A percentile compares a stretch with the other conserved stretches of the same genome.
These are phyloP conservation scores for Cercospora beticola DNA, from an alignment of 2,329 filamentous ascomycete genomes.

Conservation along the genomic window DNA sequence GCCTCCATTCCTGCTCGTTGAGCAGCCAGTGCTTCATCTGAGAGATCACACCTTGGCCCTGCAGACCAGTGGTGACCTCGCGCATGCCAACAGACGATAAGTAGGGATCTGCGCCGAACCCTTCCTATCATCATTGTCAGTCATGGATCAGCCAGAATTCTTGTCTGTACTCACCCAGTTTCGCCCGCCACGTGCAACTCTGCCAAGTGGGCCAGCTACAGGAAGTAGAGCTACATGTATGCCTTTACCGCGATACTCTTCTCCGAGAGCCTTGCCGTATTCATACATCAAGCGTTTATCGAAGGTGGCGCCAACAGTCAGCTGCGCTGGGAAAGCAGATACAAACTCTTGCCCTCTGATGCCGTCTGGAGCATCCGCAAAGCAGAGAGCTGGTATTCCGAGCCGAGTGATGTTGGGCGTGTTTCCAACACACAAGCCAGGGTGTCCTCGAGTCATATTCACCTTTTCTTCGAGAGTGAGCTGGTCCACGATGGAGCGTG, in stretches of 20 bases:
- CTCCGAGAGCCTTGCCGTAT: slow-evolving; percentile 54
- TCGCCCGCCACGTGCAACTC: slow-evolving; percentile 31
- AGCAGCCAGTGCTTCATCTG: slow-evolving; percentile 53
- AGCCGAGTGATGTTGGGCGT: slow-evolving; percentile 69
- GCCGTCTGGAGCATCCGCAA: slow-evolving; percentile 46
- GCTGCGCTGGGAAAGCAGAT: slow-evolving; percentile 76
- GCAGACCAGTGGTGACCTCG: slow-evolving; percentile 56
- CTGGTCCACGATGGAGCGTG: slow-evolving; percentile 36
- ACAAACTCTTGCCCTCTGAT: slow-evolving; percentile 71
- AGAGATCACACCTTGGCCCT: slow-evolving; percentile 35
- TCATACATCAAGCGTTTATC: slow-evolving; percentile 55
- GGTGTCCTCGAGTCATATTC: slow-evolving; percentile 37
- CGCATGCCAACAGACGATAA: slow-evolving; percentile 55
- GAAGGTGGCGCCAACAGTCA: slow-evolving; percentile 57
- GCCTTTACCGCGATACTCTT: slow-evolving; percentile 37
- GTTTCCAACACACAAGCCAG: slow-evolving; percentile 65
- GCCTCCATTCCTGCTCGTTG: slow-evolving; percentile 60
- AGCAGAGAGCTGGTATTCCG: slow-evolving; percentile 61
- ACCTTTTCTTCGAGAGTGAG: slow-evolving; percentile 40
- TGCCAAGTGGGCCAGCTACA: slow-evolving; percentile 59
- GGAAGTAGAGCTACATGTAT: slow-evolving; percentile 57
- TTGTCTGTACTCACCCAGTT: slow-evolving; percentile 43
- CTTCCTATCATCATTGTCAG: slow-evolving; percentile 28
- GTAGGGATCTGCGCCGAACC: slow-evolving; percentile 66
- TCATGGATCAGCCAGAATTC: no score